Evolutionary conservation across 805 yeast species (phyloP), one percentile per base, ranked within the genome.

Genomic region (Cyberlindnera suaveolens): DNA sequence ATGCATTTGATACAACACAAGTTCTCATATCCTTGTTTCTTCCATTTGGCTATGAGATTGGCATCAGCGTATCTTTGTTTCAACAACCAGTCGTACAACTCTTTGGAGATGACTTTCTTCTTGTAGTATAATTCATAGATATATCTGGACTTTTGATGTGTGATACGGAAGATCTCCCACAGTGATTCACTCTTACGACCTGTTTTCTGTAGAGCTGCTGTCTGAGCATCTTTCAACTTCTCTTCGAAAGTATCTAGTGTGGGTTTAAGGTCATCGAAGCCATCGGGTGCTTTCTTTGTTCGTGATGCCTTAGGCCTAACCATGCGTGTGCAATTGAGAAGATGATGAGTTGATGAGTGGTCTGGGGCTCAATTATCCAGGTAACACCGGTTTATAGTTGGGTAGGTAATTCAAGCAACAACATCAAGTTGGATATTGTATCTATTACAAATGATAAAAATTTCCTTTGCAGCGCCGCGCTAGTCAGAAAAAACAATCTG

Each of bases 1-100:
- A 89, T 86, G 59, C 97, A 89, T 49, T 75, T 72, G 46, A 89
- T 61, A 59, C 97, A 89, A 57, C 97, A 89, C 38, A 89, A 65
- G 43, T 82, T 75, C 57, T 89, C 96, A 60, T 89, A 89, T 9
- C 96, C 96, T 56, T 77, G 80, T 56, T 81, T 82, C 62, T 77
- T 79, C 90, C 90, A 83, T 68, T 82, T 89, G 18, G 96, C 91
- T 27, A 89, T 85, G 43, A 89, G 64, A 36, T 77, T 73, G 6
- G 68, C 75, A 57, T 89, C 91, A 3, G 77, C 85, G 48, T 77
- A 76, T 45, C 77, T 75, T 51, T 85, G 80, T 52, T 74, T 74
- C 36, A 87, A 54, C 17, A 88, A 64, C 83, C 88, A 89, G 36
- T 79, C 79, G 61, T 86, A 89, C 7, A 89, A 66, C 32, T 80